phyloP scores from a whole-genome alignment of 257 asterid species.

The Petunia axillaris region DNA sequence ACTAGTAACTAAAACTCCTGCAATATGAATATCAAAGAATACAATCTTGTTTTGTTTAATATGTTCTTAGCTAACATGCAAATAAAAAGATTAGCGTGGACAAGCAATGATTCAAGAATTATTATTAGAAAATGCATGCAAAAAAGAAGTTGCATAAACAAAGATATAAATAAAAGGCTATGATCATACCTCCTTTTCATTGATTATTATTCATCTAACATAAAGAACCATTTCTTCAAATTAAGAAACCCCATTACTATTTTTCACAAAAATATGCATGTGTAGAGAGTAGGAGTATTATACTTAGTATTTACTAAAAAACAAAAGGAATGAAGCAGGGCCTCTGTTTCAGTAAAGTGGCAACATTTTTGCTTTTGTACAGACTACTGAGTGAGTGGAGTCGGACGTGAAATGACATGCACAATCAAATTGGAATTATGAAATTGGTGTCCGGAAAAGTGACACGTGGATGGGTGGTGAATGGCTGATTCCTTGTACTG shows the following conservation, averaged over 20 bases:
- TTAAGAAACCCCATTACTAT: neutral
- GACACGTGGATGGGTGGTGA: neutral
- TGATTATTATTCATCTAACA: neutral
- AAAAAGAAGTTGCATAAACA: neutral
- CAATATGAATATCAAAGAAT: neutral
- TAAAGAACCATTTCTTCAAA: neutral
- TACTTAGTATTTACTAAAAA: neutral
- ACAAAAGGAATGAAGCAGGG: neutral
- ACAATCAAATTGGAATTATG: constrained; percentile 19
- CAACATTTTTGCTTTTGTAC: neutral
- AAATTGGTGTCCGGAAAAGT: constrained; percentile 15
- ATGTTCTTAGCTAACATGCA: neutral
- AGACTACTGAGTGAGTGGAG: constrained; percentile 5
- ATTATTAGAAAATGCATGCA: constrained; percentile 3
- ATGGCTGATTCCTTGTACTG: neutral
- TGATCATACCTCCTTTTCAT: constrained; percentile 16
- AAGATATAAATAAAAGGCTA: neutral
- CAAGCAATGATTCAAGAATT: neutral
- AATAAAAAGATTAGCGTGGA: neutral
- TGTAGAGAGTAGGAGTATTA: neutral
- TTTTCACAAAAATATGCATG: neutral
- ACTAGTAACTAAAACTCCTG: neutral
- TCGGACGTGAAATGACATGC: constrained; percentile 1
- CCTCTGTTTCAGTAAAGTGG: constrained; percentile 5
- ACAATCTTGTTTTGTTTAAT: neutral